Evolutionary conservation across 306 rosid species (phyloP).

Genomic region (Citrullus colocynthis): DNA sequence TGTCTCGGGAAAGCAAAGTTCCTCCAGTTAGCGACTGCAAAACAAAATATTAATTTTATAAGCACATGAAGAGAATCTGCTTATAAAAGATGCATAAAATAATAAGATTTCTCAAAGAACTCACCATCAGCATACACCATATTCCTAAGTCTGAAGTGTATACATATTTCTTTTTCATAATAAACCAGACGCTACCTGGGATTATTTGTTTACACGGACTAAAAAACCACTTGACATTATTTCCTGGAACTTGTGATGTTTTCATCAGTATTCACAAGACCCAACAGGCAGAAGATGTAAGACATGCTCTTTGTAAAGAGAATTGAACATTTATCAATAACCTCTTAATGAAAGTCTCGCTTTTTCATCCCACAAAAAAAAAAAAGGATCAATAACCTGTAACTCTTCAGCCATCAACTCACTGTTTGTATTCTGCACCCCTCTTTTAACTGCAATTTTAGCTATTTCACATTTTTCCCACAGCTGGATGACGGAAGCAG

Average conservation of each 20-base stretch:
- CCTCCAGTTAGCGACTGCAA: constrained; percentile 86
- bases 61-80: background rate
- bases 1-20: constrained; percentile 69
- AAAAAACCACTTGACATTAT: background rate
- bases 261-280: background rate
- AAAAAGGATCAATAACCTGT: constrained; percentile 30
- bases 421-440: constrained; percentile 71
- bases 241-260: background rate
- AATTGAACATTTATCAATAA: constrained; percentile 10
- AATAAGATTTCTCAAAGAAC: background rate
- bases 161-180: background rate
- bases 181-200: background rate
- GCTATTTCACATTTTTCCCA: constrained; percentile 96
- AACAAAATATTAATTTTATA: background rate
- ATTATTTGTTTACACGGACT: background rate
- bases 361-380: no score
- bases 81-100: background rate
- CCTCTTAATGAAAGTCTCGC: constrained; percentile 18
- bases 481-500: constrained; percentile 61
- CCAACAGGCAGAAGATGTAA: background rate
- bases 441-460: constrained; percentile 87
- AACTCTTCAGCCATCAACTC: constrained; percentile 82
- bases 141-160: background rate
- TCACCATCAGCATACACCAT: background rate
- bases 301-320: background rate